Percentiles rank a stretch among this genome's conserved stretches.
Conservation (phyloP, 108 stramenopile species). For the Skeletonema menzelii region DNA sequence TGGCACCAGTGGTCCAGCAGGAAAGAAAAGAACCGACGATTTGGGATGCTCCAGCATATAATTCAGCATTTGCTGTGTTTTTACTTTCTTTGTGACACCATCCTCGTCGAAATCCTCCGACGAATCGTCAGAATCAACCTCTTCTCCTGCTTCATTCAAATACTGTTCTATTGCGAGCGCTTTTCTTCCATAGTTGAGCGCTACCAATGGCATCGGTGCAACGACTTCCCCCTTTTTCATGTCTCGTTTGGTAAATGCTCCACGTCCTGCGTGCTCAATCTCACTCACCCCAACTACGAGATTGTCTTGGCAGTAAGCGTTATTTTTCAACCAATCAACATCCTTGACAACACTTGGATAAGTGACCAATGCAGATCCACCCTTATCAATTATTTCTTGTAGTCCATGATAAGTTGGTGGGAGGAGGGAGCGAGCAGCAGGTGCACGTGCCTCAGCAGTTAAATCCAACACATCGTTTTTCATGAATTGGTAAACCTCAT, state of each 20-base stretch:
- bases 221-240: conserved; percentile 39
- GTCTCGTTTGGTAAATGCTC: conserved; percentile 55
- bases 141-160: neutral
- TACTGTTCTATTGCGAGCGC: conserved; percentile 47
- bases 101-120: no score
- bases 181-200: conserved; percentile 24
- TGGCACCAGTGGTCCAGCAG: conserved; percentile 57
- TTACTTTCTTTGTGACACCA: conserved; percentile 18
- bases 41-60: conserved; percentile 74
- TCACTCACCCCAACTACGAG: conserved; percentile 42
- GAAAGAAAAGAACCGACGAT: conserved; percentile 65
- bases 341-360: conserved; percentile 40
- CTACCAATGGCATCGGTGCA: conserved; percentile 19
- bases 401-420: conserved; percentile 12
- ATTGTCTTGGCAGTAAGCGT: conserved; percentile 63
- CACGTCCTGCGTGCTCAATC: conserved; percentile 59
- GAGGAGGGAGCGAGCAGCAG: conserved; percentile 7
- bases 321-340: conserved; percentile 48
- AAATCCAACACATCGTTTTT: neutral
- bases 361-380: conserved; percentile 51
- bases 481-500: conserved; percentile 1
- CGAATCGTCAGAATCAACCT: conserved; percentile 45
- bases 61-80: conserved; percentile 73
- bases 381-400: conserved; percentile 2
- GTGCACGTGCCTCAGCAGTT: conserved; percentile 12